Base-by-base conservation (phyloP, 176 grass and related monocot species). In the Cenchrus americanus region DNA sequence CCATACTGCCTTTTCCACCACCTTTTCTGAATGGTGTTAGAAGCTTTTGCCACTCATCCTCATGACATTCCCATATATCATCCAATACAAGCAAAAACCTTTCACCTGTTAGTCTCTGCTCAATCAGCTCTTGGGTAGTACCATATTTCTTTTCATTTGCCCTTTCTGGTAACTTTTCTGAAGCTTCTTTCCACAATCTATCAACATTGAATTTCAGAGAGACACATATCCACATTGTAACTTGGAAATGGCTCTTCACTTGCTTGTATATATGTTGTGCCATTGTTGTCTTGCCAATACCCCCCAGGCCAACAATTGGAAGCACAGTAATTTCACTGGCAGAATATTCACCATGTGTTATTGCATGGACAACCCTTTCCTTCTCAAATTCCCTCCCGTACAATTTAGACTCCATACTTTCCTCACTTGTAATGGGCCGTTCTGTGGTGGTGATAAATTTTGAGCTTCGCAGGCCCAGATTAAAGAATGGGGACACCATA, bases 381-480 rank as follows among this genome's bases (percentile, higher is more conserved):
- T 52, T 84, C 21, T 63, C 13, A 11, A 58, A 17, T 13, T 79
- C 43, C 70, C 86, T 84, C 15, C 86, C 86, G 49, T 79, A 42
- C 44, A 88, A 65, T 32, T 72, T 62, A 21, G 34, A 14, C 48
- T 80, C 61, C 14, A n/a, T 60, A n/a, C 42, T 76, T 53, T 51
- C 49, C 10, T 53, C 51, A 53, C 14, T 53, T 12, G 50, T 13
- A 12, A 21, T 62, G 73, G 19, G 10, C 4, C 14, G n/a, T 74
- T 0, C 15, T 32, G 43, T 46, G 7, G 0, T 3, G 2, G 1
- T 14, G 22, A 5, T 1, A 6, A 14, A 6, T 1, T 58, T 76
- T 30, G 71, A 54, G 8, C 15, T 7, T 3, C 9, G 15, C 3
- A 52, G 0, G 23, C 52, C 47, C 26, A 51, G 23, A 6, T 59